phyloP scores from a whole-genome alignment of 2,329 filamentous ascomycete genomes.

The Salinomyces thailandicus region DNA sequence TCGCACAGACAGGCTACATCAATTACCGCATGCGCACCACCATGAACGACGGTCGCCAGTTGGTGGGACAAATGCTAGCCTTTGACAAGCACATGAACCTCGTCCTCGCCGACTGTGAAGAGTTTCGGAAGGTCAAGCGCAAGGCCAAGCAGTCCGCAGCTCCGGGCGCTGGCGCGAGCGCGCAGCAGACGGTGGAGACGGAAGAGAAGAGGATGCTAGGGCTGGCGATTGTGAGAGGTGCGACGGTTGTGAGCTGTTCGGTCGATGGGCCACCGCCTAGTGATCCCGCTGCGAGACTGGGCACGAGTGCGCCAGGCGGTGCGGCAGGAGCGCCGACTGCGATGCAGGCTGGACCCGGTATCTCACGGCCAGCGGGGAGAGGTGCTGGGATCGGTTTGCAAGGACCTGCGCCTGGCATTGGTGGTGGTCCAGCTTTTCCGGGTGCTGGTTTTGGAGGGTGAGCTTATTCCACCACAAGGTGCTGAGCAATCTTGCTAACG shows the following conservation, averaged over 20 bases:
- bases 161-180: constrained; percentile 45
- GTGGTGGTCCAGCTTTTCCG: constrained; percentile 63
- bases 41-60: constrained; percentile 86
- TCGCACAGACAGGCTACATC: constrained; percentile 59
- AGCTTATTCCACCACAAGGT: not conserved
- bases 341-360: constrained; percentile 73
- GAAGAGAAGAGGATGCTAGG: constrained; percentile 98
- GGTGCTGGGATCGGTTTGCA: constrained; percentile 67
- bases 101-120: constrained; percentile 95
- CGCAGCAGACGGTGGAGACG: constrained; percentile 55
- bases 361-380: constrained; percentile 81
- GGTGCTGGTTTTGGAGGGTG: constrained; percentile 33
- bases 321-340: constrained; percentile 48
- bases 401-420: constrained; percentile 81
- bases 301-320: constrained; percentile 60
- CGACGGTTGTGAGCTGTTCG: constrained; percentile 86
- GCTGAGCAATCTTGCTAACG: not conserved
- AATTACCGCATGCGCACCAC: constrained; percentile 99
- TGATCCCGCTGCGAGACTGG: constrained; percentile 82
- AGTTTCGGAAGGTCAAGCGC: constrained; percentile 84
- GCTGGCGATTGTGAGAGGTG: constrained; percentile 85
- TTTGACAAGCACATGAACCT: constrained; percentile 99
- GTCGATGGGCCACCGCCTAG: constrained; percentile 93
- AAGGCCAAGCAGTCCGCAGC: constrained; percentile 66
- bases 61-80: constrained; percentile 95